A percentile compares a stretch with the other conserved stretches of the same genome.
phyloP scores from a whole-genome alignment of 352 stramenopile species.

The Pythium oligandrum region DNA sequence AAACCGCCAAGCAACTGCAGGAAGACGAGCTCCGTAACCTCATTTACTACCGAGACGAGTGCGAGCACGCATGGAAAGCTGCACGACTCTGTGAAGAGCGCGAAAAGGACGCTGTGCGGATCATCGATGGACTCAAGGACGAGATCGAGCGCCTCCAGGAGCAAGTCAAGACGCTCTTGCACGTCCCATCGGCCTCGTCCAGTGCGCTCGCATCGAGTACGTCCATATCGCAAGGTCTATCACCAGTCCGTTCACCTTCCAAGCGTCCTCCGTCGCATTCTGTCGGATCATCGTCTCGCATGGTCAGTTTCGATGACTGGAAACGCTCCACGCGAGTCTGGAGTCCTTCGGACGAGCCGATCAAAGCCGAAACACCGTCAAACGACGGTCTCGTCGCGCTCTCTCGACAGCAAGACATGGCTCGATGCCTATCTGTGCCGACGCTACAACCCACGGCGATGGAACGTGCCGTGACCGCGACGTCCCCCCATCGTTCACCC shows the following conservation, averaged over 20 bases:
- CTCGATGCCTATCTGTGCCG: constrained; percentile 49
- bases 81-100: constrained; percentile 47
- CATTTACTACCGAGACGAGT: constrained; percentile 70
- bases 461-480: constrained; percentile 32
- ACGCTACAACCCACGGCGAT: constrained; percentile 50
- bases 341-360: constrained; percentile 15
- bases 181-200: background rate
- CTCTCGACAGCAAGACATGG: constrained; percentile 32
- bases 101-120: constrained; percentile 51
- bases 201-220: background rate
- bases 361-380: constrained; percentile 27
- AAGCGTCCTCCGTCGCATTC: background rate
- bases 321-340: constrained; percentile 50
- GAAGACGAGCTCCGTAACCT: constrained; percentile 69
- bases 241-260: constrained; percentile 3
- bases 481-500: constrained; percentile 1
- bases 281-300: background rate
- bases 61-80: constrained; percentile 61
- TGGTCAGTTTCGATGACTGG: constrained; percentile 43
- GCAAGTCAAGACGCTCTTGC: constrained; percentile 44
- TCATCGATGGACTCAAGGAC: constrained; percentile 63
- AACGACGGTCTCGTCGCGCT: constrained; percentile 18
- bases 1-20: constrained; percentile 54
- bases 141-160: constrained; percentile 50
- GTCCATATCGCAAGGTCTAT: background rate